Percentiles rank a stretch among this genome's conserved stretches.
These are phyloP conservation scores for Echria macrotheca DNA, from an alignment of 495 filamentous ascomycete genomes.

Conservation along the genomic window DNA sequence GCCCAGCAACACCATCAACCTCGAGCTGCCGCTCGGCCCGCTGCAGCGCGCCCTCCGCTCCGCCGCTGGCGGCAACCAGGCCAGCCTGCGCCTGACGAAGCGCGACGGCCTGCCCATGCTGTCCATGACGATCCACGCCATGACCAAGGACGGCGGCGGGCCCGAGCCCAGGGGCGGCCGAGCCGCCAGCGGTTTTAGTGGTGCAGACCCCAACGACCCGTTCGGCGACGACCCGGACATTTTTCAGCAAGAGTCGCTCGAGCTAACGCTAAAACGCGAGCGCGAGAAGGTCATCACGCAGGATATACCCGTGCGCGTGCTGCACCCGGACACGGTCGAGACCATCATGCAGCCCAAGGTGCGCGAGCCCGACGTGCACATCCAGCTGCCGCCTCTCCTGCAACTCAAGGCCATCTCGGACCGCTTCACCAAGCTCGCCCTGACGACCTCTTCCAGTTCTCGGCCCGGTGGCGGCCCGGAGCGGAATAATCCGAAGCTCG, in stretches of 20 bases:
- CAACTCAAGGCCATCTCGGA: conserved; percentile 90
- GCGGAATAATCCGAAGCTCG: conserved; percentile 55
- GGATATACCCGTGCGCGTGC: conserved; percentile 87
- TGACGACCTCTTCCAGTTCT: conserved; percentile 29
- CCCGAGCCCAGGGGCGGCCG: conserved; percentile 23
- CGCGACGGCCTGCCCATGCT: conserved; percentile 80
- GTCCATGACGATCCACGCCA: conserved; percentile 75
- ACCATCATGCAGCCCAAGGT: conserved; percentile 84
- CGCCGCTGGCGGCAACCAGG: conserved; percentile 66
- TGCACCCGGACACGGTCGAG: conserved; percentile 72
- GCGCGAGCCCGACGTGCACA: conserved; percentile 89
- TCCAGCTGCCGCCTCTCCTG: conserved; percentile 74
- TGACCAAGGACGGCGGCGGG: conserved; percentile 34
- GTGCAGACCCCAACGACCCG: conserved; percentile 32
- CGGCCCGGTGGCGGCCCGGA: conserved; percentile 13
- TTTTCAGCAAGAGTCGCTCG: conserved; percentile 44
- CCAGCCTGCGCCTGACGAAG: conserved; percentile 85
- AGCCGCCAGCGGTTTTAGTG: conserved; percentile 17
- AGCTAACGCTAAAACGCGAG: conserved; percentile 48
- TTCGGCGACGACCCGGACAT: conserved; percentile 35
- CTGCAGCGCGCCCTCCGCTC: conserved; percentile 84
- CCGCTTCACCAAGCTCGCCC: conserved; percentile 77
- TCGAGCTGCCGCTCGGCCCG: conserved; percentile 78
- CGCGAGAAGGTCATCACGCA: conserved; percentile 90
- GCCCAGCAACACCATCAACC: conserved; percentile 79